Base-by-base conservation (phyloP, 2,329 filamentous ascomycete genomes). In the Cladosporium sp. region DNA sequence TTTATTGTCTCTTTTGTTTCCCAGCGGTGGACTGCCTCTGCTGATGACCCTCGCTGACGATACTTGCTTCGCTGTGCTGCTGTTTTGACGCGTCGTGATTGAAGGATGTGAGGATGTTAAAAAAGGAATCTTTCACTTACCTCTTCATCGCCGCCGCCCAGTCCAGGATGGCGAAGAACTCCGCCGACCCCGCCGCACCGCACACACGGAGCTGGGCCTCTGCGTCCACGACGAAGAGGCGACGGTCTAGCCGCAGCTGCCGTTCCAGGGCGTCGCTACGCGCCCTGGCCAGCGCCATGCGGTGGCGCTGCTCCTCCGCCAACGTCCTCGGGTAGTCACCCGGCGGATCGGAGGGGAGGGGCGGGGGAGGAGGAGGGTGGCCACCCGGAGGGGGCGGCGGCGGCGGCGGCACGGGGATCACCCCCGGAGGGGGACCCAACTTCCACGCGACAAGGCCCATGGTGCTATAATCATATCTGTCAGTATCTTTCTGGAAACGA, bases 61-160 rank as follows among this genome's bases (percentile, higher is more conserved):
- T 30, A 60, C 38, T 10, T 58, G 54, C 54, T 58, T n/a, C 14
- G 55, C 32, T 38, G 49, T 52, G 24, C 49, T 52, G 26, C 28
- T 47, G n/a, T 47, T 10, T 47, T 11, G 28, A 55, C 26, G 52
- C 52, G 52, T 55, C 18, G 28, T 8, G 28, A 34, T 55, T 21
- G 18, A 55, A 18, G 18, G 30, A 55, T 32, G 8, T 12, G 12
- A 28, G 15, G n/a, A n/a, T n/a, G n/a, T n/a, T n/a, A n/a, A n/a
- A n/a, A n/a, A 34, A 32, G 30, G 12, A 55, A 21, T 47, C 1
- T 3, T 21, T 34, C 28, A 55, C 52, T 34, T 34, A 55, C 51
- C 4, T 18, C 38, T 41, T n/a, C n/a, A n/a, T n/a, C n/a, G n/a
- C n/a, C n/a, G n/a, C n/a, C n/a, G n/a, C n/a, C n/a, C n/a, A n/a